Evolutionary conservation across 176 grass and related monocot genomes (phyloP).

Genomic region (Triticum timopheevii): DNA sequence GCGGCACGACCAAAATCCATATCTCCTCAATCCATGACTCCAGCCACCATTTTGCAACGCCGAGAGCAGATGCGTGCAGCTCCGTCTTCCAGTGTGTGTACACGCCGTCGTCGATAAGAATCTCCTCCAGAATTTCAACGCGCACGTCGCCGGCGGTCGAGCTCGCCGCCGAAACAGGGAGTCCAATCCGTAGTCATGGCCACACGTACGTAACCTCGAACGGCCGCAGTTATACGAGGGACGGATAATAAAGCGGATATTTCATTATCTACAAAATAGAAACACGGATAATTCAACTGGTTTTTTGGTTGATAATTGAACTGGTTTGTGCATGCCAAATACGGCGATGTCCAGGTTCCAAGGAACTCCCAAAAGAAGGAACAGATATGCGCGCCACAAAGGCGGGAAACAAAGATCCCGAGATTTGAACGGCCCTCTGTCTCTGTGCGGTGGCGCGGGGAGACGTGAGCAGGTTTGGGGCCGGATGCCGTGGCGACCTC

Average conservation of each 20-base stretch:
- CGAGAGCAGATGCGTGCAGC: background rate
- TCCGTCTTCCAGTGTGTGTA: constrained; percentile 14
- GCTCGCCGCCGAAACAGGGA: background rate
- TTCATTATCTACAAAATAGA: too few relatives aligned
- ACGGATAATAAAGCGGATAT: too few relatives aligned
- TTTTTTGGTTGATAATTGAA: too few relatives aligned
- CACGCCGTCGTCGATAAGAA: too few relatives aligned
- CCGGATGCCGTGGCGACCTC: too few relatives aligned
- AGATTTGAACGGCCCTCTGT: background rate
- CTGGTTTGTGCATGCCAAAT: background rate
- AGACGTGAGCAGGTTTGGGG: constrained; percentile 13
- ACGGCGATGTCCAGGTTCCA: background rate
- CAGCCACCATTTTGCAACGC: background rate
- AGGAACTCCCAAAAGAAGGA: constrained; percentile 15
- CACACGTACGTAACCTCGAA: too few relatives aligned
- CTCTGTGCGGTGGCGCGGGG: background rate
- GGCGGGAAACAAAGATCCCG: constrained; percentile 3
- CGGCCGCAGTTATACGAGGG: too few relatives aligned
- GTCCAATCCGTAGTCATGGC: background rate
- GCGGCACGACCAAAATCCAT: background rate
- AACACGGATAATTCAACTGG: too few relatives aligned
- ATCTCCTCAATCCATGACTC: background rate
- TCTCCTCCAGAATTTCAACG: background rate
- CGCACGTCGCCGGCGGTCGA: background rate
- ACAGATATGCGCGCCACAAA: background rate